A percentile compares a stretch with the other conserved stretches of the same genome.
Conservation (phyloP, 768 basidiomycete species). For the Auriculariales sp. region DNA sequence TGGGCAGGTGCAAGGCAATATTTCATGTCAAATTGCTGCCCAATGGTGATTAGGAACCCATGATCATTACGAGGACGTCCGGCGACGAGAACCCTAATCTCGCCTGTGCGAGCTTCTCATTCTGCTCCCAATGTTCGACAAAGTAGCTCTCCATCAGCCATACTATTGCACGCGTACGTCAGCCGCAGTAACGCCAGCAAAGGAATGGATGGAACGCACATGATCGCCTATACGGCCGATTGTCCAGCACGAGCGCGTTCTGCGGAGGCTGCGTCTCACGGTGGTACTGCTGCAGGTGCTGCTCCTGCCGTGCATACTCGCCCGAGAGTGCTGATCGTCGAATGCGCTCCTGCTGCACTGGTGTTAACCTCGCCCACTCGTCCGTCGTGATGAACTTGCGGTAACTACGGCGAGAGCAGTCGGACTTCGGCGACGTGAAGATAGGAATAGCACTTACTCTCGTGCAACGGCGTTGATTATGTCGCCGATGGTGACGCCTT, state of each 20-base stretch:
- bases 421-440: neutral
- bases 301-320: neutral
- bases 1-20: no score
- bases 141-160: neutral
- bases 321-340: neutral
- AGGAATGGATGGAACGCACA: neutral
- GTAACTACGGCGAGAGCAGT: neutral
- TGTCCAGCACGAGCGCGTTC: no score
- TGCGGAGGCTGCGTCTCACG: neutral
- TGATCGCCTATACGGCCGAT: neutral
- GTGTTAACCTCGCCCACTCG: neutral
- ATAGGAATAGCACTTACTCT: constrained; percentile 37
- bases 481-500: constrained; percentile 63
- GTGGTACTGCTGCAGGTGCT: neutral
- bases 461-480: constrained; percentile 59
- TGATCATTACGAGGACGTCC: neutral
- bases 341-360: neutral
- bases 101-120: constrained; percentile 70
- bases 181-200: neutral
- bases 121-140: constrained; percentile 27
- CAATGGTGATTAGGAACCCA: neutral
- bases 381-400: neutral
- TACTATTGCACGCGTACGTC: neutral
- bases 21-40: no score
- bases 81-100: constrained; percentile 39